Percentiles rank a stretch among this genome's conserved stretches.
Conservation (phyloP, 805 yeast genomes). For the Candida odintsovae region DNA sequence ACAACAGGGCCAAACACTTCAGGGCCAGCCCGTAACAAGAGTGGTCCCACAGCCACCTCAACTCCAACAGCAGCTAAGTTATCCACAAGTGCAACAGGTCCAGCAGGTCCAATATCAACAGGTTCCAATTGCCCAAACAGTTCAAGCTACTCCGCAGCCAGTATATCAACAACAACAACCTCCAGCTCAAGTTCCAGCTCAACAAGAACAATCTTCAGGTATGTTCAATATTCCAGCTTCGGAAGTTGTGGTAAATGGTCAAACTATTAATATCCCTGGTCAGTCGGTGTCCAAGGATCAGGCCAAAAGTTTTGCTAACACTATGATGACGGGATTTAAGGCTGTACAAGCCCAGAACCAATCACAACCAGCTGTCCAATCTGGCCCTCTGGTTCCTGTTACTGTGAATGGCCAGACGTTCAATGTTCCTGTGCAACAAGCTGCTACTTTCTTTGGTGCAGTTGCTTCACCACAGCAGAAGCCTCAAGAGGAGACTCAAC, state of each 20-base stretch:
- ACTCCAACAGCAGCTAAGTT: slow-evolving; percentile 1
- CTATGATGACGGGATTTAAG: background rate
- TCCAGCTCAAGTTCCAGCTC: background rate
- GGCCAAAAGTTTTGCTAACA: background rate
- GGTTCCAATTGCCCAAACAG: background rate
- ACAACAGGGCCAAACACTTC: slow-evolving; percentile 10
- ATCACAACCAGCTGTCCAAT: background rate
- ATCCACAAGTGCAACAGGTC: slow-evolving; percentile 1
- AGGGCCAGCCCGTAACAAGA: slow-evolving; percentile 2
- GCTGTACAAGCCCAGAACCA: background rate
- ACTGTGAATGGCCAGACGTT: slow-evolving; percentile 1
- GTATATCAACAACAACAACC: slow-evolving; percentile 1
- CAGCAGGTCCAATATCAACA: slow-evolving; percentile 1
- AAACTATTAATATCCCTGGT: slow-evolving; percentile 10
- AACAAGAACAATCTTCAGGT: slow-evolving; percentile 1
- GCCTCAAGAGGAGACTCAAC: background rate
- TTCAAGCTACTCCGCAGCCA: background rate
- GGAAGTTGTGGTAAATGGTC: slow-evolving; percentile 9
- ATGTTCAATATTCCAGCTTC: slow-evolving; percentile 10
- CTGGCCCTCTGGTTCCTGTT: slow-evolving; percentile 2
- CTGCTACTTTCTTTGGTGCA: background rate
- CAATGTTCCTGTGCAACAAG: slow-evolving; percentile 3
- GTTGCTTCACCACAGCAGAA: background rate
- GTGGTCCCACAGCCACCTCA: slow-evolving; percentile 3
- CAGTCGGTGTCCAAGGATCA: slow-evolving; percentile 10